phyloP scores from a whole-genome alignment of 2,329 filamentous ascomycete genomes.

The Hawksworthiomyces lignivorus region DNA sequence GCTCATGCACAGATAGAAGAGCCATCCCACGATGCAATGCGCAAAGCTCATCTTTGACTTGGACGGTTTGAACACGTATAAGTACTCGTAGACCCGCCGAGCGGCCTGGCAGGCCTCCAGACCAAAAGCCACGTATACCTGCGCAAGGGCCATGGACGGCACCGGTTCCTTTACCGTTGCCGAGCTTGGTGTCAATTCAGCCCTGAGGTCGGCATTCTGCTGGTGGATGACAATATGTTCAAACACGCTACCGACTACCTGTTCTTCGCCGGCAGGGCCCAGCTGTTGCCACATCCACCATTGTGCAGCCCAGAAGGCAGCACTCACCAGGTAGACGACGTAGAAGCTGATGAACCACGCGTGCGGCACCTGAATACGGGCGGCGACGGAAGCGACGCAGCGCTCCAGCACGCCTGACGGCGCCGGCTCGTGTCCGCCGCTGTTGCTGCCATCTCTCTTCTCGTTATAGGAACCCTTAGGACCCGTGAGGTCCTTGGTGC shows the following conservation, averaged over 20 bases:
- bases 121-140: constrained; percentile 59
- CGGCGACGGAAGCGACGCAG: constrained; percentile 2
- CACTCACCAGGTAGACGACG: constrained; percentile 58
- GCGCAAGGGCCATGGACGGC: constrained; percentile 49
- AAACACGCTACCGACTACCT: constrained; percentile 1
- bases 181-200: not conserved
- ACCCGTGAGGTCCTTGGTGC: too few relatives aligned
- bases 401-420: constrained; percentile 4
- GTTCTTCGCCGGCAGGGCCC: not conserved
- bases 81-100: constrained; percentile 70
- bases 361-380: constrained; percentile 49
- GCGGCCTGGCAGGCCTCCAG: constrained; percentile 69
- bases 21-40: constrained; percentile 72
- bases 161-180: constrained; percentile 15
- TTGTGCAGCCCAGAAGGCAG: constrained; percentile 66
- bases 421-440: not conserved
- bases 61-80: constrained; percentile 56
- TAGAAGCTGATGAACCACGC: constrained; percentile 90
- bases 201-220: not conserved
- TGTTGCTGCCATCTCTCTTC: too few relatives aligned
- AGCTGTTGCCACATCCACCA: constrained; percentile 29
- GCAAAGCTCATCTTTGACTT: constrained; percentile 75
- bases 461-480: too few relatives aligned
- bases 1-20: constrained; percentile 68
- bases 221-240: constrained; percentile 4